phyloP scores from a whole-genome alignment of 176 grass and related monocot species.

The Triticum urartu region DNA sequence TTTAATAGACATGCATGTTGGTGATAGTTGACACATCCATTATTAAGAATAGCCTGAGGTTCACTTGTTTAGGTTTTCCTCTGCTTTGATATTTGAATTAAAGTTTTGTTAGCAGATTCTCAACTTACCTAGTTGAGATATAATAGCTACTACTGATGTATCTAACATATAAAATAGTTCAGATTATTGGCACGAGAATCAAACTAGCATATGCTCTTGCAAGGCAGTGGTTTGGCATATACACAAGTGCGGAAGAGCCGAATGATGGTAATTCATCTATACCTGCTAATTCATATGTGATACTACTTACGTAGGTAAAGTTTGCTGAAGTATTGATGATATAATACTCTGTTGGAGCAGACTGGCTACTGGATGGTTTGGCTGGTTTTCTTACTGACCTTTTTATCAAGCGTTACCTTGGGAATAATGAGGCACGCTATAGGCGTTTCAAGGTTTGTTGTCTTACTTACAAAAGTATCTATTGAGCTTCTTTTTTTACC shows the following conservation, averaged over 20 bases:
- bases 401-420: slow-evolving; percentile 87
- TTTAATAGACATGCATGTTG: background rate
- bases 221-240: slow-evolving; percentile 99
- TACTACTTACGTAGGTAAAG: slow-evolving; percentile 22
- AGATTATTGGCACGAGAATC: slow-evolving; percentile 93
- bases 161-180: slow-evolving; percentile 50
- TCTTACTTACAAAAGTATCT: slow-evolving; percentile 3
- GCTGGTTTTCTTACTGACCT: slow-evolving; percentile 95
- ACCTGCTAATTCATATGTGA: slow-evolving; percentile 24
- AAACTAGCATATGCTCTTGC: slow-evolving; percentile 88
- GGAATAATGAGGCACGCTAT: slow-evolving; percentile 95
- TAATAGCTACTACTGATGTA: background rate
- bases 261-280: slow-evolving; percentile 64
- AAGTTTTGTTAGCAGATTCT: background rate
- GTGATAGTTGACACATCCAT: background rate
- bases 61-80: slow-evolving; percentile 15
- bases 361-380: slow-evolving; percentile 95
- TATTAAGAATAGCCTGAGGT: background rate
- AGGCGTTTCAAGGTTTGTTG: slow-evolving; percentile 79
- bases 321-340: slow-evolving; percentile 34
- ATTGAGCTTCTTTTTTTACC: slow-evolving; percentile 20
- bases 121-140: background rate
- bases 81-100: background rate
- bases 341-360: slow-evolving; percentile 50
- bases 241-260: slow-evolving; percentile 81